Evolutionary conservation across 495 filamentous ascomycete genomes (phyloP), one percentile per base, ranked within the genome.

Genomic region (Filosporella fistucella): DNA sequence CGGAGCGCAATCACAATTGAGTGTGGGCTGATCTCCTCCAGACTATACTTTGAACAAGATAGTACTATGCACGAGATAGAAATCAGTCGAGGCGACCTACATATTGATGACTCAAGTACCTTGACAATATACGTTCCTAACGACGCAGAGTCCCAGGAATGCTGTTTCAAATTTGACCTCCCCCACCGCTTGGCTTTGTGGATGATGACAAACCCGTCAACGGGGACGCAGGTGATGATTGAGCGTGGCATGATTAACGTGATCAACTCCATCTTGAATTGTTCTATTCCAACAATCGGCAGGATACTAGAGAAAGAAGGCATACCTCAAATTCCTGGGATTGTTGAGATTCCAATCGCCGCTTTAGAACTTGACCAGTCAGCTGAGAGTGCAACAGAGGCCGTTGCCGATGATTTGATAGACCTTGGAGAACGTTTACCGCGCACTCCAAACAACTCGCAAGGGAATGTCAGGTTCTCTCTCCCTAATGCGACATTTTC

Each of bases 291-390:
- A 30, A 43, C 41, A 43, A 43, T 26, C n/a, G 41, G 41, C 11
- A 43, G 41, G 25, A 43, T 43, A 29, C 32, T 43, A 30, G 41
- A 43, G 41, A 43, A 43, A 32, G 41, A 43, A 32, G 41, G 41
- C 17, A 43, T 43, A 2, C 25, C 41, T 17, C 1, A 43, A 3
- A 26, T 43, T 30, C 41, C 41, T 28, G 39, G 23, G 29, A 26
- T 42, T 42, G 1, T 24, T 43, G 41, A 43, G 32, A 29, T 26
- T 43, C 41, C 18, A 29, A 26, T 32, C 41, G 24, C 41, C 32
- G 32, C 21, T 13, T 14, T 43, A 26, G 41, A 43, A 43, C 13
- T 43, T 43, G 25, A 32, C 8, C 24, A 43, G 41, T 26, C 25
- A 43, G 41, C 25, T 32, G 41, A 43, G 41, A 43, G 25, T 14